Base-by-base conservation (phyloP, 768 basidiomycete genomes). In the Porphyrellus cyaneotinctus region DNA sequence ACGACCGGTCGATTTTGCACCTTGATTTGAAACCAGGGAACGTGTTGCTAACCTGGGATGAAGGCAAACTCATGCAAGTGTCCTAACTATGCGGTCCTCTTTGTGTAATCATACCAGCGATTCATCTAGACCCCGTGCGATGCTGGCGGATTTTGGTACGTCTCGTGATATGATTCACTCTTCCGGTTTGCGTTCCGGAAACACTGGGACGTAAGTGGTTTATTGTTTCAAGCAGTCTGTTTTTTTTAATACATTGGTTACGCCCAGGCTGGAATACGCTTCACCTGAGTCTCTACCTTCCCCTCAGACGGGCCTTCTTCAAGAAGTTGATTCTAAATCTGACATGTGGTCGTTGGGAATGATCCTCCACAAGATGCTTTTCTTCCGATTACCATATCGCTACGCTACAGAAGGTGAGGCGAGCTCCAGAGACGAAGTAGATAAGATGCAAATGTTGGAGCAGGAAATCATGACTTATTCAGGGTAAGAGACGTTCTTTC, bases 331-430 rank as follows among this genome's bases (percentile, higher is more conserved):
- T 61, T 91, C 91, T 0, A 94, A 94, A 63, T 81, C 89, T 5
- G 95, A 98, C 65, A 93, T 97, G 85, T 98, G 95, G 95, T 91
- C 91, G 6, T 77, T 98, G 15, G 95, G 95, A 57, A 93, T 98
- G 88, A 91, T 98, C 51, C 76, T 98, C 17, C 85, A 97, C 74
- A 95, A 93, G 62, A 78, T 98, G 55, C 72, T 95, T 1, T 98
- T 97, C 73, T 93, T 97, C 72, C 81, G 82, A 31, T 70, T 95
- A 18, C 95, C 95, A 0, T 97, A 93, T 63, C 78, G 76, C 17
- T 84, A 91, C 58, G 84, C 87, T 1, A 74, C 83, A 2, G 78
- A 78, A 36, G 81, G 80, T 1, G 82, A 81, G 49, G 78, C 74
- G 0, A 74, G 76, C 43, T 76, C 72, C 2, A 63, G 66, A 43